Conservation (phyloP, 148 eudicot species). For the Heliamphora exappendiculata region DNA sequence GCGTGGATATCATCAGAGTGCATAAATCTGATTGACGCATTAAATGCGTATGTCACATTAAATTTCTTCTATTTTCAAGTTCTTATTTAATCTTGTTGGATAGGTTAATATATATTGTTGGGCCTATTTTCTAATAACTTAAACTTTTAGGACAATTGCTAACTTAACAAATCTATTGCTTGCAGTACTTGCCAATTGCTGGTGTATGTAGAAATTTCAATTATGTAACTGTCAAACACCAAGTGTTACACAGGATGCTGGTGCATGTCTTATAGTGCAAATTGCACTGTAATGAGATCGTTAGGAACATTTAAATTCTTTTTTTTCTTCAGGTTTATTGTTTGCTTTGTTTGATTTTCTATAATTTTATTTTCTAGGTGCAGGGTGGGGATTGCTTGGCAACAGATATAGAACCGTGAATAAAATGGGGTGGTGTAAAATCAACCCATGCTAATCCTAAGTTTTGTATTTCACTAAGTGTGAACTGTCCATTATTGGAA, state of each 20-base stretch:
- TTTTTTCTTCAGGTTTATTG: background rate
- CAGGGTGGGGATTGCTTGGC: background rate
- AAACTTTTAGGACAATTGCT: too few relatives aligned
- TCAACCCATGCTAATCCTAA: background rate
- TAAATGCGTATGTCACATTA: constrained; percentile 62
- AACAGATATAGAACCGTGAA: background rate
- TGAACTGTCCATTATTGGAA: background rate
- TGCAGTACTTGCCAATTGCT: background rate
- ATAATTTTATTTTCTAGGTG: background rate
- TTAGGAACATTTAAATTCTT: background rate
- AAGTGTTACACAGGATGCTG: background rate
- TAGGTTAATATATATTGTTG: too few relatives aligned
- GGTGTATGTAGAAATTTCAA: background rate
- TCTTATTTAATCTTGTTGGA: background rate
- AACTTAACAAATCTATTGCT: too few relatives aligned
- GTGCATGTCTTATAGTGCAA: background rate
- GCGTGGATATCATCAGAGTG: constrained; percentile 88
- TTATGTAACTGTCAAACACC: background rate
- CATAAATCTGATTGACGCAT: constrained; percentile 53
- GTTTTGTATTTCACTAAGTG: background rate
- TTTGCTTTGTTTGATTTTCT: background rate
- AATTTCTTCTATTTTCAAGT: background rate
- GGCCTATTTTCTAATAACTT: too few relatives aligned
- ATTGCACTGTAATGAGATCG: background rate
- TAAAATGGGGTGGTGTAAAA: background rate